phyloP scores from a whole-genome alignment of 257 asterid species.

The Nicotiana otophora region DNA sequence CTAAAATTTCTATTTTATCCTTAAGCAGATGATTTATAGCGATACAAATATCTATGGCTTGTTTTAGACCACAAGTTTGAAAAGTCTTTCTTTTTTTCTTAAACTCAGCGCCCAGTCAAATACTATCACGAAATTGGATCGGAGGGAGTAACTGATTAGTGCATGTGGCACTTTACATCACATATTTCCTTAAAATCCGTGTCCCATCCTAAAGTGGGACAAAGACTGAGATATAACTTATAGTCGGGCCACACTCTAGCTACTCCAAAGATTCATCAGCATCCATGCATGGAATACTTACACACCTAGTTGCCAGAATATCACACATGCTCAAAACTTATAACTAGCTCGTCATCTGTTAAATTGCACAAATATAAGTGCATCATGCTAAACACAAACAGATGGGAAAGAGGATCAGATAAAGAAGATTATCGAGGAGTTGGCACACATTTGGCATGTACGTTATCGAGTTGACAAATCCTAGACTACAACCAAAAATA shows the following conservation, averaged over 20 bases:
- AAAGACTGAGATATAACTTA: background rate
- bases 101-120: too few species aligned
- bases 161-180: background rate
- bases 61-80: too few species aligned
- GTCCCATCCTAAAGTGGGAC: background rate
- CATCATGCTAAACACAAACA: background rate
- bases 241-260: background rate
- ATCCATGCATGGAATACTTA: background rate
- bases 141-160: background rate
- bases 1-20: too few species aligned
- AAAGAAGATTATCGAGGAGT: background rate
- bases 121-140: too few species aligned
- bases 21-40: too few species aligned
- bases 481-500: background rate
- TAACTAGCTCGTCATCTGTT: background rate
- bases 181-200: background rate
- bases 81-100: too few species aligned
- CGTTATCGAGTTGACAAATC: background rate
- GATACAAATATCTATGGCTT: too few species aligned
- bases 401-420: background rate
- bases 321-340: background rate
- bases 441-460: background rate
- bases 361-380: background rate
- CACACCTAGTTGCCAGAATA: background rate
- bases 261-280: background rate